Percentiles rank a stretch among this genome's conserved stretches.
phyloP scores from a whole-genome alignment of 2,329 filamentous ascomycete species.

The Hypoxylon sp. region DNA sequence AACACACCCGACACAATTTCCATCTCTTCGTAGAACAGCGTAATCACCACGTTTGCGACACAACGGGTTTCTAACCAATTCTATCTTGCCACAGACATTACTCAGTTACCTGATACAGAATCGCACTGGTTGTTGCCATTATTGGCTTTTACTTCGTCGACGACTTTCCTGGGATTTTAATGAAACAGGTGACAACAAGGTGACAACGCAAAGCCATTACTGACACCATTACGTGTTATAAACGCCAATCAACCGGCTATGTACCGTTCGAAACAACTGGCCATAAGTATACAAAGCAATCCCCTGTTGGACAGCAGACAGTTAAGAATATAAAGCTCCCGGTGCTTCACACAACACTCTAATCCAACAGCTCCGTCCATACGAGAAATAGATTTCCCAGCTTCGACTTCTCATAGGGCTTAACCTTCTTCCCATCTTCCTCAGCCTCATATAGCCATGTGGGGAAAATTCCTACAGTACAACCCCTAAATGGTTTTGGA shows the following conservation, averaged over 20 bases:
- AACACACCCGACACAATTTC: neutral
- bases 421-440: conserved; percentile 37
- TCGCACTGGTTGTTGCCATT: neutral
- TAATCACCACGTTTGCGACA: neutral
- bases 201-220: neutral
- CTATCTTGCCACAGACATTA: neutral
- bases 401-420: conserved; percentile 39
- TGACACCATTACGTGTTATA: neutral
- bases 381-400: conserved; percentile 36
- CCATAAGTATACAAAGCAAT: neutral
- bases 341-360: conserved; percentile 3
- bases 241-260: neutral
- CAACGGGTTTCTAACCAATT: neutral
- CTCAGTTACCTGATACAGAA: neutral
- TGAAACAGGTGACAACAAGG: neutral
- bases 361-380: conserved; percentile 40
- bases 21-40: neutral
- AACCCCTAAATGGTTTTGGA: conserved; percentile 41
- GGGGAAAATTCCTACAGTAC: conserved; percentile 36
- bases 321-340: neutral
- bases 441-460: conserved; percentile 40
- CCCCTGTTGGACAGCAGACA: neutral
- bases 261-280: neutral
- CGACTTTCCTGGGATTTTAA: neutral
- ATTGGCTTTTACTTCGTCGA: neutral